Conservation (phyloP, 345 rosid genomes). For the Camelina laxa region DNA sequence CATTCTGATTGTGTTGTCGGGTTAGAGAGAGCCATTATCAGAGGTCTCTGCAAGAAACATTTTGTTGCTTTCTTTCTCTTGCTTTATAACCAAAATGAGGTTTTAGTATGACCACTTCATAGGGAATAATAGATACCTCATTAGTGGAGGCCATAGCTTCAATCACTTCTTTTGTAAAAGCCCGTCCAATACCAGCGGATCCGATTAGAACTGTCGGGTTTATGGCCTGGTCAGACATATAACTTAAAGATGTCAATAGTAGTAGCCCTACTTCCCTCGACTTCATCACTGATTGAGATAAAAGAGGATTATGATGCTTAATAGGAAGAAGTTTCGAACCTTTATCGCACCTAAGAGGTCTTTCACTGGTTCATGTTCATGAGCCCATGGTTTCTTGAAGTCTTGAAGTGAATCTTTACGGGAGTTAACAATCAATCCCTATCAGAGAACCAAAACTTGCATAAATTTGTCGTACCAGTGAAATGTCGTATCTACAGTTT, state of each 20-base stretch:
- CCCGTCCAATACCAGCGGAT: constrained; percentile 81
- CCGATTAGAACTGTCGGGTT: constrained; percentile 89
- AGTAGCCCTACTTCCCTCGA: too few relatives aligned
- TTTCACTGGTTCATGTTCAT: constrained; percentile 78
- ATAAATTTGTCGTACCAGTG: constrained; percentile 4
- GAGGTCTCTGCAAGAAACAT: constrained; percentile 69
- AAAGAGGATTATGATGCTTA: background rate
- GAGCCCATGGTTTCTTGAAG: constrained; percentile 99
- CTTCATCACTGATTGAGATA: constrained; percentile 1
- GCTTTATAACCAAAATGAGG: background rate
- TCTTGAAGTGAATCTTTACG: constrained; percentile 88
- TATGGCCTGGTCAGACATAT: constrained; percentile 58
- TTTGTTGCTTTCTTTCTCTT: constrained; percentile 1
- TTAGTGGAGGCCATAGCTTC: constrained; percentile 85
- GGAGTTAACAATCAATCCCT: constrained; percentile 89
- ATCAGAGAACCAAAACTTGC: constrained; percentile 24
- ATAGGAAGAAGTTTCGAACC: constrained; percentile 48
- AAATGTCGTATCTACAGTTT: background rate
- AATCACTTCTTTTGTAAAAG: constrained; percentile 89
- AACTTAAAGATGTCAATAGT: background rate
- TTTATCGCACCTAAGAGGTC: constrained; percentile 78
- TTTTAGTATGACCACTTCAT: background rate
- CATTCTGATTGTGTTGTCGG: constrained; percentile 98
- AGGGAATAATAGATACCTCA: constrained; percentile 52
- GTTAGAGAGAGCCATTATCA: constrained; percentile 94